phyloP scores from a whole-genome alignment of 139 green algal genomes.

The Micractinium conductrix region DNA sequence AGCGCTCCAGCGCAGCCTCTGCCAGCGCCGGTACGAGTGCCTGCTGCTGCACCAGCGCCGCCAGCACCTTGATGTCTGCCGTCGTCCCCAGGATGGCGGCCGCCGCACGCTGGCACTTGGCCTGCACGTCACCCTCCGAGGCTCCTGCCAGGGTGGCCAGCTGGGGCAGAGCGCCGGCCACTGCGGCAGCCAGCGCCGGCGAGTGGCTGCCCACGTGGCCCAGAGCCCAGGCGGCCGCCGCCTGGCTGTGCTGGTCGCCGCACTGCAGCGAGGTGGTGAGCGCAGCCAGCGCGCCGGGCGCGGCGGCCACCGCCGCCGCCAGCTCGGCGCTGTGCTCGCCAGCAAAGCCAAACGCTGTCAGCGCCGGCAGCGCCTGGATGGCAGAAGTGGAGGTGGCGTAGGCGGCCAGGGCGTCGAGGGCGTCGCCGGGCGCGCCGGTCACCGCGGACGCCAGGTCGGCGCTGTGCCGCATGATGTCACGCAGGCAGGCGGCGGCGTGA shows the following conservation, averaged over 20 bases:
- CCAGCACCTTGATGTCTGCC: slow-evolving; percentile 4
- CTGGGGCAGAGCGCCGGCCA: background rate
- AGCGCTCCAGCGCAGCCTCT: background rate
- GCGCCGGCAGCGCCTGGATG: slow-evolving; percentile 7
- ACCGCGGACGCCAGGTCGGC: background rate
- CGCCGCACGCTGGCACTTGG: slow-evolving; percentile 32
- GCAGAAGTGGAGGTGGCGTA: background rate
- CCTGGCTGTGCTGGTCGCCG: slow-evolving; percentile 8
- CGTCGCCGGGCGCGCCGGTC: background rate
- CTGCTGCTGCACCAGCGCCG: background rate
- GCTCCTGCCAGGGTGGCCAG: slow-evolving; percentile 8
- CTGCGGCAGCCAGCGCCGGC: background rate
- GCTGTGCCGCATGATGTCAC: slow-evolving; percentile 20
- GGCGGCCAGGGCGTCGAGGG: slow-evolving; percentile 7
- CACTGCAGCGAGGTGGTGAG: slow-evolving; percentile 2
- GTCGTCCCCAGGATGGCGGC: background rate
- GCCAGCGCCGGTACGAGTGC: background rate
- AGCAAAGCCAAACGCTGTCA: slow-evolving; percentile 17
- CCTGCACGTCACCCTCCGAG: slow-evolving; percentile 6
- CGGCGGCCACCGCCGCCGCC: slow-evolving; percentile 7
- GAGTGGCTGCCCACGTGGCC: slow-evolving; percentile 16
- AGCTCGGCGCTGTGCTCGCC: background rate
- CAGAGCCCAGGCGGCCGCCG: slow-evolving; percentile 35
- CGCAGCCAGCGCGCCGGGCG: slow-evolving; percentile 5
- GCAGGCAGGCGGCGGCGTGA: slow-evolving; percentile 18